These are phyloP conservation scores for Alternaria ethzedia DNA, from an alignment of 2,329 filamentous ascomycete species.

Conservation along the genomic window DNA sequence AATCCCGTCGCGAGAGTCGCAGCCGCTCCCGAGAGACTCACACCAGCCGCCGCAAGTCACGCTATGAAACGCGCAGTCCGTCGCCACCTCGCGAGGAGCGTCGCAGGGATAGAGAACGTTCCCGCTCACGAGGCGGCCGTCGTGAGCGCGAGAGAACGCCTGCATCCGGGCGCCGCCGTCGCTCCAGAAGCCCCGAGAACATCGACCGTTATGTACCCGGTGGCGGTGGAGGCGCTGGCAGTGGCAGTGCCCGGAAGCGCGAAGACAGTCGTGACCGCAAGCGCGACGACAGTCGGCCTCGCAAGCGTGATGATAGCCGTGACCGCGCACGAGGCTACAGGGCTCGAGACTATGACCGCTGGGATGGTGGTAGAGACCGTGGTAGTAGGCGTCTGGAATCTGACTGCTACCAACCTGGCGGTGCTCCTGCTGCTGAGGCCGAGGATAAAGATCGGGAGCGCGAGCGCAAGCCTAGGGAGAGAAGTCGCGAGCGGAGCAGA, in stretches of 20 bases:
- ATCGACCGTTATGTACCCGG: conserved; percentile 49
- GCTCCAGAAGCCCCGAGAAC: conserved; percentile 43
- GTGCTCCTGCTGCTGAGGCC: conserved; percentile 7
- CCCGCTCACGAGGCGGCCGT: conserved; percentile 26
- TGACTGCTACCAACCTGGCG: conserved; percentile 41
- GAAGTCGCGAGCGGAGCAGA: conserved; percentile 13
- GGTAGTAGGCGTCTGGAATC: conserved; percentile 35
- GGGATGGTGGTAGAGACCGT: conserved; percentile 32
- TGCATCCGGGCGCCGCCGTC: conserved; percentile 24
- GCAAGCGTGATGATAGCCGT: conserved; percentile 44
- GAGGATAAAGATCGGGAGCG: conserved; percentile 26
- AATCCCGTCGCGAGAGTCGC: conserved; percentile 35
- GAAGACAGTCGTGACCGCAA: conserved; percentile 23
- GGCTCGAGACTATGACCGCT: conserved; percentile 51
- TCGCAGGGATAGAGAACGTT: conserved; percentile 34
- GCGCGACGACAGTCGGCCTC: conserved; percentile 31
- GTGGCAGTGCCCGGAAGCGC: conserved; percentile 34
- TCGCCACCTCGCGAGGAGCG: conserved; percentile 28
- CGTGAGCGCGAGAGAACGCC: conserved; percentile 26
- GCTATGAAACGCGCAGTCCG: conserved; percentile 35
- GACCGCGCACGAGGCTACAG: conserved; percentile 47
- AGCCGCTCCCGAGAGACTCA: conserved; percentile 42
- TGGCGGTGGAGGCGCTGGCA: conserved; percentile 15
- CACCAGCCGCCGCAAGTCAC: conserved; percentile 36
- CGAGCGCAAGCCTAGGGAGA: conserved; percentile 36